phyloP scores from a whole-genome alignment of 192 early-diverging fungal genomes.

The Backusella mclennaniae region DNA sequence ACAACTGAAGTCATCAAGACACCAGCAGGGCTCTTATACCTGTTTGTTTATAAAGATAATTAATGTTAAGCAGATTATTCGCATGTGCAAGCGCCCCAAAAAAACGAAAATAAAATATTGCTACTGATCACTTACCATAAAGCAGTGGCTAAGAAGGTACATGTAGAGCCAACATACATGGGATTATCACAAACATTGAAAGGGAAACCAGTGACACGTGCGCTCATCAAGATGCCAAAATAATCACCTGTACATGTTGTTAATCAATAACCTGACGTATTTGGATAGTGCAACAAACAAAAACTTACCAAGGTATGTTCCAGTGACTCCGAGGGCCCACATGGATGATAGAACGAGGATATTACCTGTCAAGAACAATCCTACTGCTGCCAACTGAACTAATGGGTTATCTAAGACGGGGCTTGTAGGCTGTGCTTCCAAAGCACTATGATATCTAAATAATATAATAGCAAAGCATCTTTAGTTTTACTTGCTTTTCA shows the following conservation, averaged over 20 bases:
- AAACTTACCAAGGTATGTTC: conserved; percentile 79
- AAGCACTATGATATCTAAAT: conserved; percentile 63
- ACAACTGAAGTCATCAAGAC: conserved; percentile 66
- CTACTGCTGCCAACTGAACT: conserved; percentile 47
- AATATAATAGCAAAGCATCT: not conserved
- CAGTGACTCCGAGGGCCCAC: conserved; percentile 83
- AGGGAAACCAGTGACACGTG: conserved; percentile 84
- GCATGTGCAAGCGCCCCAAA: not conserved
- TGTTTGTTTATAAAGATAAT: conserved; percentile 19
- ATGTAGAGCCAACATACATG: conserved; percentile 92
- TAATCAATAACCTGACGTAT: not conserved
- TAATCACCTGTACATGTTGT: conserved; percentile 68
- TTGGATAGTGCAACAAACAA: not conserved
- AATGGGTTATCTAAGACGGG: conserved; percentile 43
- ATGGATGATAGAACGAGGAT: conserved; percentile 81
- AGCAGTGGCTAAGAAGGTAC: conserved; percentile 81
- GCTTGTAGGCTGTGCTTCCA: conserved; percentile 65
- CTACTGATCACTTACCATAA: conserved; percentile 62
- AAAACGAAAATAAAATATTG: not conserved
- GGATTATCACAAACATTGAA: conserved; percentile 92
- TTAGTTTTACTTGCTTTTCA: not conserved
- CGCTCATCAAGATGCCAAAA: conserved; percentile 90
- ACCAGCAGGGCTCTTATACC: conserved; percentile 70
- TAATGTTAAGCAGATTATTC: not conserved
- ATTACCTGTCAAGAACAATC: conserved; percentile 63